Evolutionary conservation across 1,284 basidiomycete species (phyloP), one percentile per base, ranked within the genome.

Genomic region (Melampsora larici-populina): DNA sequence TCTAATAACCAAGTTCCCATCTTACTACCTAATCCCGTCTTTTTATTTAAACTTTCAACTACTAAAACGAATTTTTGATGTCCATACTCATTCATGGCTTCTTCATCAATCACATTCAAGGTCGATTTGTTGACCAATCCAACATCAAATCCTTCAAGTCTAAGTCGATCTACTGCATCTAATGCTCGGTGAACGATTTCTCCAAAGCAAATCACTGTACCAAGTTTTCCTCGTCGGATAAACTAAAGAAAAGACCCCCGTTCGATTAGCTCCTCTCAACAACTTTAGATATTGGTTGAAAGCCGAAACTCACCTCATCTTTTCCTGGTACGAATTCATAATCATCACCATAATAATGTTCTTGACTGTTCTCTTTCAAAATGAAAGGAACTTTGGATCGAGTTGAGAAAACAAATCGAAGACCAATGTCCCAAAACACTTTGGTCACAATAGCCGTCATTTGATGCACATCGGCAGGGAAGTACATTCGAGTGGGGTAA

Each of bases 61-160:
- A 93, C 88, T 49, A 93, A 87, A 29, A 93, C 91, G n/a, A 93
- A 93, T 48, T 87, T 87, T 80, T 87, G 89, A 31, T 86, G 82
- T 24, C 92, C 92, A 72, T 90, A 87, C 86, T 91, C 91, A 83
- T 83, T 87, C 81, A 91, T 69, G 79, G 89, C 89, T 85, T 90
- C 84, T 83, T 93, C 92, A 83, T 93, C 15, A n/a, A n/a, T n/a
- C n/a, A n/a, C n/a, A n/a, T n/a, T n/a, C n/a, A n/a, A n/a, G n/a
- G n/a, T n/a, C n/a, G 90, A 86, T 85, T 93, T 93, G 86, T 93
- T 93, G 84, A 93, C 88, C 82, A 93, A 83, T 43, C 91, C 92
- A 74, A 93, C 90, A 81, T 92, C 87, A 74, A 92, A 81, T 9
- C 92, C 92, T 81, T 89, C 85, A 83, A 89, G 84, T 78, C 90